phyloP scores from a whole-genome alignment of 2,329 filamentous ascomycete genomes.

The Byssothecium circinans region DNA sequence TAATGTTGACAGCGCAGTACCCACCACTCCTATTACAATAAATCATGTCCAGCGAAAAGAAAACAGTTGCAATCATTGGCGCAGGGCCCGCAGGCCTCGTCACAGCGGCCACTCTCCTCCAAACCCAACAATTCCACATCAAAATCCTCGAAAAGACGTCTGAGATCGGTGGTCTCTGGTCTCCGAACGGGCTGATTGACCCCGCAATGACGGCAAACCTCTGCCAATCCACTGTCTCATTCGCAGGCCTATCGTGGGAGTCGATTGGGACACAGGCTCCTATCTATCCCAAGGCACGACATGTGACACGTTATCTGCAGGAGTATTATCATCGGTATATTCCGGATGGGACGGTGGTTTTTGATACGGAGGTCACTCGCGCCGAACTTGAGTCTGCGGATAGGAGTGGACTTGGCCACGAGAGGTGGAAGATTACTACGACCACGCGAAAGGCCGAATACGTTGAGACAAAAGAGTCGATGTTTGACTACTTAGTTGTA shows the following conservation, averaged over 20 bases:
- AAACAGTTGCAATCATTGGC: conserved; percentile 31
- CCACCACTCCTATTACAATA: no score
- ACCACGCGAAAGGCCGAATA: background rate
- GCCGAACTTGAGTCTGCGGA: background rate
- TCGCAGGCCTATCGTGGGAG: conserved; percentile 68
- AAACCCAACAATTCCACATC: conserved; percentile 63
- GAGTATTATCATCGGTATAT: conserved; percentile 63
- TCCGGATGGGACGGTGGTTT: conserved; percentile 51
- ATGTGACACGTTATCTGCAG: conserved; percentile 69
- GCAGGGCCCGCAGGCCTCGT: conserved; percentile 44
- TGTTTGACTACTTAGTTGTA: conserved; percentile 69
- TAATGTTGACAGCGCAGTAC: no score
- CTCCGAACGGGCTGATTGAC: conserved; percentile 51
- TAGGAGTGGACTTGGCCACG: background rate
- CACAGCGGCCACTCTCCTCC: conserved; percentile 64
- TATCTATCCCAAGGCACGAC: conserved; percentile 71
- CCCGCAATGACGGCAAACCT: conserved; percentile 63
- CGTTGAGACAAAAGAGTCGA: background rate
- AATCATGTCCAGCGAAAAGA: background rate
- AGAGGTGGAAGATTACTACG: background rate
- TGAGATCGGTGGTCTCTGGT: conserved; percentile 72
- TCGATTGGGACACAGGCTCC: conserved; percentile 51
- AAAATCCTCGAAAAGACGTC: conserved; percentile 66
- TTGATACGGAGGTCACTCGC: conserved; percentile 39
- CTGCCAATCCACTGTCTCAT: conserved; percentile 67